These are phyloP conservation scores for Trichophyton simii DNA, from an alignment of 2,329 filamentous ascomycete genomes.

Conservation along the genomic window DNA sequence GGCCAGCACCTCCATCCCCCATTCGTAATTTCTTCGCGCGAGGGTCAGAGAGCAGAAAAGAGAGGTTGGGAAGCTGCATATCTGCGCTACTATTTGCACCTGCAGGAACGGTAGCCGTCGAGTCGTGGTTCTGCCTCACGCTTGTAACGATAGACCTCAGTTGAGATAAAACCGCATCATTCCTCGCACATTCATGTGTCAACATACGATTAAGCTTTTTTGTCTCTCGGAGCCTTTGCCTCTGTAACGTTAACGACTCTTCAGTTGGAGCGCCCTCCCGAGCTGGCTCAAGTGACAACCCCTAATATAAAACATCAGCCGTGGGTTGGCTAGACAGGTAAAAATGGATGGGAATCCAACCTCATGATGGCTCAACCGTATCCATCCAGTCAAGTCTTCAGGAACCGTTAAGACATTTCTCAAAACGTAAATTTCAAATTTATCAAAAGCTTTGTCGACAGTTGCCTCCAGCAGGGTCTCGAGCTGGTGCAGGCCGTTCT, in stretches of 20 bases:
- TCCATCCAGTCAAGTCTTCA: conserved; percentile 61
- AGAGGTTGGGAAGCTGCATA: conserved; percentile 30
- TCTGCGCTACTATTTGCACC: conserved; percentile 4
- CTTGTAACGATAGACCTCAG: conserved; percentile 47
- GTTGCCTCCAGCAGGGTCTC: conserved; percentile 70
- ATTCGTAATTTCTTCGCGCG: conserved; percentile 38
- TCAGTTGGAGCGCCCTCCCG: conserved; percentile 41
- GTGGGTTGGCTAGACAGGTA: neutral
- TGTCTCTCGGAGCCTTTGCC: conserved; percentile 65
- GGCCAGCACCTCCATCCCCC: conserved; percentile 25
- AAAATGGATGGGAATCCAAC: conserved; percentile 28
- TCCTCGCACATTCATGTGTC: conserved; percentile 55
- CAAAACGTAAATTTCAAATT: conserved; percentile 80
- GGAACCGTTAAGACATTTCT: conserved; percentile 68
- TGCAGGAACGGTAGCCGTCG: conserved; percentile 10
- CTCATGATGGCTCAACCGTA: conserved; percentile 75
- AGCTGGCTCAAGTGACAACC: conserved; percentile 23
- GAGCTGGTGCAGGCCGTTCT: conserved; percentile 73
- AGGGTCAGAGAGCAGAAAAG: conserved; percentile 43
- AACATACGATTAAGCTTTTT: conserved; percentile 60
- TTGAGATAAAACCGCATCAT: conserved; percentile 55
- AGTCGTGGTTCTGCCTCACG: conserved; percentile 6
- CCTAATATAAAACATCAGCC: conserved; percentile 17
- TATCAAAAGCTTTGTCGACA: conserved; percentile 75
- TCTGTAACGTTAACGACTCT: conserved; percentile 58